These are phyloP conservation scores for Flueggea neowawraea DNA, from an alignment of 441 rosid genomes.

Conservation along the genomic window DNA sequence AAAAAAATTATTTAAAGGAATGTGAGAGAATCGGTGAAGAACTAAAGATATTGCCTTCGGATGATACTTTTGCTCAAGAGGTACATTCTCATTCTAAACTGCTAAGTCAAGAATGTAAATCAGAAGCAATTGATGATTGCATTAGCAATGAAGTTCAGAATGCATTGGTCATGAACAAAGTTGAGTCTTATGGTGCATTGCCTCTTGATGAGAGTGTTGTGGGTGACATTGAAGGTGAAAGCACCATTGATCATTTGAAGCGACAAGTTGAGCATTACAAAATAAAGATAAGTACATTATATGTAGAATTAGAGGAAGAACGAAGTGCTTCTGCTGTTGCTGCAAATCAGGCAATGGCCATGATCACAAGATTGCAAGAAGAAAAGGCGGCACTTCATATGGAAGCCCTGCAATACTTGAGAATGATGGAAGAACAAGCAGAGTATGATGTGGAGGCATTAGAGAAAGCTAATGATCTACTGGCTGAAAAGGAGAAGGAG, in stretches of 20 bases:
- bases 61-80: conserved; percentile 18
- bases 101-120: conserved; percentile 18
- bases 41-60: conserved; percentile 13
- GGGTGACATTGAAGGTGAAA: conserved; percentile 48
- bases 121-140: conserved; percentile 24
- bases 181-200: conserved; percentile 23
- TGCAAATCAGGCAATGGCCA: conserved; percentile 93
- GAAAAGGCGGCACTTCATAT: conserved; percentile 83
- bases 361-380: conserved; percentile 94
- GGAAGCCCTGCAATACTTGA: conserved; percentile 86
- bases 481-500: conserved; percentile 71
- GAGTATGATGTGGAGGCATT: conserved; percentile 88
- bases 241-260: conserved; percentile 47
- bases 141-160: conserved; percentile 20
- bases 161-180: conserved; percentile 9
- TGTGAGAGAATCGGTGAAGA: conserved; percentile 22
- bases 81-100: conserved; percentile 12
- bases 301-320: conserved; percentile 89
- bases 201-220: conserved; percentile 2
- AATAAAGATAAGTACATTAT: conserved; percentile 44
- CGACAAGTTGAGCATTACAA: conserved; percentile 61
- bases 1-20: conserved; percentile 17
- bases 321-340: conserved; percentile 81
- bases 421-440: conserved; percentile 98
- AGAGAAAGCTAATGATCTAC: conserved; percentile 64